Evolutionary conservation across 2,329 filamentous ascomycete species (phyloP), one percentile per base, ranked within the genome.

Genomic region (Talaromyces sp.): DNA sequence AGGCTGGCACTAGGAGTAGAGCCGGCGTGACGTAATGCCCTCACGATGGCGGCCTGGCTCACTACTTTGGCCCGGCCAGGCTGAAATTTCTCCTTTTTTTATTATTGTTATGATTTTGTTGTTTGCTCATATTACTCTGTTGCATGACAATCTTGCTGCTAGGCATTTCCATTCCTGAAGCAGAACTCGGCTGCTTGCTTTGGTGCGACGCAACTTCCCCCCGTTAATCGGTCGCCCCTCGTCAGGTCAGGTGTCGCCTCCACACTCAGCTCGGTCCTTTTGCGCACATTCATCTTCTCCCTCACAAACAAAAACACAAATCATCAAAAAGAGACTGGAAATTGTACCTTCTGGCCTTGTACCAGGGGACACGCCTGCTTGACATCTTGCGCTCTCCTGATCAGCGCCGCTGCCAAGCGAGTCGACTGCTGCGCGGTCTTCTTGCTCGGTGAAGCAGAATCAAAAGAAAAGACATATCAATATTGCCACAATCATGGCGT

Each of bases 341-440:
- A 12, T 26, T 12, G 21, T 51, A 7, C 29, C 21, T n/a, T 17
- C 26, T 12, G 48, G 21, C 48, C 17, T 29, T 8, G 48, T 31
- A 27, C n/a, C 46, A 27, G 1, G 43, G 21, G 26, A 41, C 7
- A 24, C 12, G 46, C 24, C 32, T 32, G 32, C 57, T 52, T 58
- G 32, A n/a, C 54, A 17, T 54, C n/a, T n/a, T 26, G 57, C 43
- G 50, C 31, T 32, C 35, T 38, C 24, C 24, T 14, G 29, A 38
- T 54, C 29, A 46, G 10, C 27, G 19, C 43, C n/a, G 21, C 27
- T 55, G 26, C 51, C 41, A 55, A 58, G 48, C 59, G 41, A 58
- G 59, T 58, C 29, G 59, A 58, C 55, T 58, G 56, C 59, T 61
- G 32, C 38, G 59, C 55, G 59, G 59, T 61, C 59, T 48, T 54